A percentile compares a stretch with the other conserved stretches of the same genome.
Evolutionary conservation across 768 basidiomycete genomes (phyloP).

Genomic region (Pulveroboletus sp.): DNA sequence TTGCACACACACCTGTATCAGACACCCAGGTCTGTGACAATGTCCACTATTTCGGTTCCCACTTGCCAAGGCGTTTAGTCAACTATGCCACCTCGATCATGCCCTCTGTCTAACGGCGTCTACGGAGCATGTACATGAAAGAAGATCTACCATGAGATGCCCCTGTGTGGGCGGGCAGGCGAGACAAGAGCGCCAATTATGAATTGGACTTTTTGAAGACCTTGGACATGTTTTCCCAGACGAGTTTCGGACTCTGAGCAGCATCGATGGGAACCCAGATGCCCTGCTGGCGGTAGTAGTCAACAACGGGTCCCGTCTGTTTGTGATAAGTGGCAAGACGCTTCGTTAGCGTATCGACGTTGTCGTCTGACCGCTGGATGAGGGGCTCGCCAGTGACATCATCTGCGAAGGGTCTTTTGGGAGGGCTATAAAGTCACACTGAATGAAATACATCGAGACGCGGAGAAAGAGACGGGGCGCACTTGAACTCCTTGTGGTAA

Average conservation of each 20-base stretch:
- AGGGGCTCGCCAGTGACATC: constrained; percentile 95
- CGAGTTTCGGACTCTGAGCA: constrained; percentile 85
- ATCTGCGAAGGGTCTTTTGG: constrained; percentile 92
- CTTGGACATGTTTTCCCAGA: constrained; percentile 79
- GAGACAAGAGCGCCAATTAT: constrained; percentile 4
- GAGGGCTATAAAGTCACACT: constrained; percentile 58
- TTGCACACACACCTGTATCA: constrained; percentile 22
- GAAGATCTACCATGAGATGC: constrained; percentile 15
- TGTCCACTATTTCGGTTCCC: constrained; percentile 1
- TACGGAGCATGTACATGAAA: constrained; percentile 26
- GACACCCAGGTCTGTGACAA: constrained; percentile 3
- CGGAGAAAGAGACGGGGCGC: constrained; percentile 30
- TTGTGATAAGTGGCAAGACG: constrained; percentile 85
- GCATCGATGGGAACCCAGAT: constrained; percentile 92
- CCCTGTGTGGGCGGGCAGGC: not conserved
- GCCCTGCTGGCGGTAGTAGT: constrained; percentile 90
- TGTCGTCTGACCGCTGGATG: constrained; percentile 97
- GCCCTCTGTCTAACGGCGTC: constrained; percentile 12
- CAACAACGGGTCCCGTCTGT: constrained; percentile 93
- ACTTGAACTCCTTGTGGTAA: constrained; percentile 96
- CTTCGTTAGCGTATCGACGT: constrained; percentile 90
- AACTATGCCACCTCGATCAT: constrained; percentile 1
- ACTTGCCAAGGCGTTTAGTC: not conserved
- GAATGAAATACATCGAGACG: constrained; percentile 7
- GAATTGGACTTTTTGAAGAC: constrained; percentile 44